A percentile compares a stretch with the other conserved stretches of the same genome.
Conservation (phyloP, 2,329 filamentous ascomycete genomes). For the Hawksworthiomyces lignivorus region DNA sequence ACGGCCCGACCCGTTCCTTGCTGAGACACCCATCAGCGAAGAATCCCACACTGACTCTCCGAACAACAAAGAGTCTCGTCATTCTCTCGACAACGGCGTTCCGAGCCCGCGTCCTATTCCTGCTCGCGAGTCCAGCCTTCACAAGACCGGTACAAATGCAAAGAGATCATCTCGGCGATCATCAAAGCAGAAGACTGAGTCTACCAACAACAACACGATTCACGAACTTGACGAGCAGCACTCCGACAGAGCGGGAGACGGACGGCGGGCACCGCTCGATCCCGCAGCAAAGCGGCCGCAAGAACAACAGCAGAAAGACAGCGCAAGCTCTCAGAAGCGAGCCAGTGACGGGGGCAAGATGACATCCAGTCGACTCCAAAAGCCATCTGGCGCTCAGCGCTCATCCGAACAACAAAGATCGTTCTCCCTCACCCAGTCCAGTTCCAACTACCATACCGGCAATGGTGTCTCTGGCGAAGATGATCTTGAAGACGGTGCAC, state of each 20-base stretch:
- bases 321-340: background rate
- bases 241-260: background rate
- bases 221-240: constrained; percentile 17
- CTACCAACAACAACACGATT: constrained; percentile 30
- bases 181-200: constrained; percentile 40
- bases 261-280: background rate
- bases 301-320: constrained; percentile 1
- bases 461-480: constrained; percentile 20
- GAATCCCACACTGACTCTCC: constrained; percentile 35
- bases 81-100: constrained; percentile 9
- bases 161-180: constrained; percentile 45
- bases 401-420: background rate
- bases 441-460: background rate
- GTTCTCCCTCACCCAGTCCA: constrained; percentile 3
- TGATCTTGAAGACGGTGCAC: constrained; percentile 55
- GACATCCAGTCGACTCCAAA: background rate
- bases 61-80: constrained; percentile 22
- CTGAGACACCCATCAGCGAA: constrained; percentile 48
- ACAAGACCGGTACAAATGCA: constrained; percentile 44
- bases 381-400: background rate
- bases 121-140: constrained; percentile 58
- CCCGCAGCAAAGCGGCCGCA: background rate
- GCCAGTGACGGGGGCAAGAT: background rate
- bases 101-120: constrained; percentile 52
- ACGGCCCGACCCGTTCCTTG: constrained; percentile 41